Percentiles rank a stretch among this genome's conserved stretches.
Conservation (phyloP, 768 basidiomycete genomes). For the Tylopilus sp. region DNA sequence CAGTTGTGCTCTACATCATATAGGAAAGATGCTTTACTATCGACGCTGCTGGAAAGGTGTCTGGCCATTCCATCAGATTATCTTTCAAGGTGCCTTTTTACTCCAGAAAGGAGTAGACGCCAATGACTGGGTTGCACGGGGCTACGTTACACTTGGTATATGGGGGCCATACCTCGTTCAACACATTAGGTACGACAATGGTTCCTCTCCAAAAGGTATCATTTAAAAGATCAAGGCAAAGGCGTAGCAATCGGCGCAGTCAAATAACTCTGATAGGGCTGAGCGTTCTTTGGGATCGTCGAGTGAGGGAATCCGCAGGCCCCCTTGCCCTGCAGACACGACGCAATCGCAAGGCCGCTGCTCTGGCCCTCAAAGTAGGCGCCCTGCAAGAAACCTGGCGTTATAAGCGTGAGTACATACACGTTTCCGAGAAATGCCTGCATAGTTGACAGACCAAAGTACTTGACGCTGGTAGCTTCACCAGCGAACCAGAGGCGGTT, state of each 20-base stretch:
- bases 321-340: slow-evolving; percentile 36
- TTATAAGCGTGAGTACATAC: not conserved
- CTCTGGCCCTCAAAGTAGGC: slow-evolving; percentile 54
- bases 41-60: too few species aligned
- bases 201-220: too few species aligned
- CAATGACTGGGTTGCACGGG: too few species aligned
- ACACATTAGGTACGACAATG: too few species aligned
- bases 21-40: too few species aligned
- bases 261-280: slow-evolving; percentile 29
- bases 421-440: not conserved
- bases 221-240: not conserved
- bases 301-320: slow-evolving; percentile 27
- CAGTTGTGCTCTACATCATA: too few species aligned
- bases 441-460: slow-evolving; percentile 49
- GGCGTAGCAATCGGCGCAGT: not conserved
- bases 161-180: too few species aligned
- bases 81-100: too few species aligned
- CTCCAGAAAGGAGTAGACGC: too few species aligned
- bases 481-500: slow-evolving; percentile 58
- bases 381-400: slow-evolving; percentile 52
- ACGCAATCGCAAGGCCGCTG: slow-evolving; percentile 37
- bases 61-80: too few species aligned
- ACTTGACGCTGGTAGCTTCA: slow-evolving; percentile 55
- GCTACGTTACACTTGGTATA: too few species aligned
- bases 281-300: slow-evolving; percentile 28